Evolutionary conservation across 345 rosid genomes (phyloP).

Genomic region (Abelmoschus esculentus): DNA sequence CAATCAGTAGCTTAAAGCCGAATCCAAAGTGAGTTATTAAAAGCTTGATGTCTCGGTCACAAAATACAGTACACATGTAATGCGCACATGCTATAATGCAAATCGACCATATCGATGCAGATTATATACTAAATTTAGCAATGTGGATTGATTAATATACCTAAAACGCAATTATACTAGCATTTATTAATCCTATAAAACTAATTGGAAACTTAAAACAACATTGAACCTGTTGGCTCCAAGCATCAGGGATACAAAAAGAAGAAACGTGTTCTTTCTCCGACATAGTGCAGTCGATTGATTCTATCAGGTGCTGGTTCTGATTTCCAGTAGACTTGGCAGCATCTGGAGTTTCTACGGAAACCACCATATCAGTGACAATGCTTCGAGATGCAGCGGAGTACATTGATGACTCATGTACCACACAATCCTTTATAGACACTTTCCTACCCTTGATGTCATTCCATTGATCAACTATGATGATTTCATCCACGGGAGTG

Average conservation of each 20-base stretch:
- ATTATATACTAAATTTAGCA: no score
- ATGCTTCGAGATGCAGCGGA: neutral
- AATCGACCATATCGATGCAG: no score
- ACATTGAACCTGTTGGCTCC: constrained; percentile 29
- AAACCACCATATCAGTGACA: neutral
- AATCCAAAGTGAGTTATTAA: neutral
- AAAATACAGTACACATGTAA: no score
- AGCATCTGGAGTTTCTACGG: constrained; percentile 7
- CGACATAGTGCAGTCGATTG: neutral
- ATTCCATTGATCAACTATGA: neutral
- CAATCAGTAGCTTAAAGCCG: neutral
- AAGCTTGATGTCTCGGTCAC: no score
- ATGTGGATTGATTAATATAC: no score
- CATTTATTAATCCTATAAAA: neutral
- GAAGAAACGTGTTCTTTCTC: constrained; percentile 13
- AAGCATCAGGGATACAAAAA: constrained; percentile 7
- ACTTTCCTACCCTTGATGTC: neutral
- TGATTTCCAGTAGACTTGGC: constrained; percentile 2
- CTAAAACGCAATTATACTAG: no score
- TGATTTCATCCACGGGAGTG: neutral
- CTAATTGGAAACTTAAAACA: neutral
- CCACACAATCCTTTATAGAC: neutral
- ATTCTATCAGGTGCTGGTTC: constrained; percentile 14
- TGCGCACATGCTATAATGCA: no score
- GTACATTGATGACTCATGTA: neutral